phyloP scores from a whole-genome alignment of 2,329 filamentous ascomycete species.

The Macrophomina tecta region DNA sequence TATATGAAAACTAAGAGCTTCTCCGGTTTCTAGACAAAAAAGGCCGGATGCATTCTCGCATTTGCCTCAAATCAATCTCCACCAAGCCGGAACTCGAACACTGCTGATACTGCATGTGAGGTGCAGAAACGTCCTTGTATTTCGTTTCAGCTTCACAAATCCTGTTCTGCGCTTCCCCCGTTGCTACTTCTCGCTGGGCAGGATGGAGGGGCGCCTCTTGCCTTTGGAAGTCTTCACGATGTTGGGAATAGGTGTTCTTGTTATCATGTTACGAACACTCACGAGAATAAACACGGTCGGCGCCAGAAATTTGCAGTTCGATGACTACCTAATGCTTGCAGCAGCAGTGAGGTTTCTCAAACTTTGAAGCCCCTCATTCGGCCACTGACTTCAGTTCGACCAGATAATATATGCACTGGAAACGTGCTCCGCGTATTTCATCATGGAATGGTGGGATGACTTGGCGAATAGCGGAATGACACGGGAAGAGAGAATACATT shows the following conservation, averaged over 20 bases:
- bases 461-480: constrained; percentile 67
- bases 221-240: constrained; percentile 31
- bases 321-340: constrained; percentile 35
- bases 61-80: background rate
- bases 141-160: background rate
- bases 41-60: background rate
- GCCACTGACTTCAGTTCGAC: background rate
- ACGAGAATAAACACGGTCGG: constrained; percentile 31
- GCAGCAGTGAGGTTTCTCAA: constrained; percentile 29
- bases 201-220: background rate
- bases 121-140: too few species aligned
- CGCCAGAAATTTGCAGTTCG: constrained; percentile 29
- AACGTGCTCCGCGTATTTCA: constrained; percentile 57
- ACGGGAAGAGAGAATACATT: constrained; percentile 52
- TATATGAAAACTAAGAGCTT: background rate
- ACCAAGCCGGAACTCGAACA: background rate
- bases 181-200: background rate
- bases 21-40: background rate
- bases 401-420: constrained; percentile 60
- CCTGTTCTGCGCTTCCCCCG: too few species aligned
- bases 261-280: constrained; percentile 32
- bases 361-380: background rate
- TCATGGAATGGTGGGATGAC: constrained; percentile 57
- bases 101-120: background rate
- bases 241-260: constrained; percentile 30